Conservation (phyloP, 805 yeast species). For the Zygoascus biomembranicola region DNA sequence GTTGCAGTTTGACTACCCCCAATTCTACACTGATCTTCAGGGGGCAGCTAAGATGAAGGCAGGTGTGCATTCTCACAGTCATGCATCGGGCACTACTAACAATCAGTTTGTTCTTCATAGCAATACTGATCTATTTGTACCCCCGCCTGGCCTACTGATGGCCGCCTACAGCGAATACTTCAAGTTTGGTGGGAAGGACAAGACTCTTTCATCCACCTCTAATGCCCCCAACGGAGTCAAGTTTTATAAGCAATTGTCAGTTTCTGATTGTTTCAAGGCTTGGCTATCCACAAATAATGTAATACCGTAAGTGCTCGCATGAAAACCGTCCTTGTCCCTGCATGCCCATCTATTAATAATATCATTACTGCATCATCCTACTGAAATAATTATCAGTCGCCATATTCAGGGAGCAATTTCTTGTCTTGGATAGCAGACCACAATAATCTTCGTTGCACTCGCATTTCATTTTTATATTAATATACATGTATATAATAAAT, state of each 20-base stretch:
- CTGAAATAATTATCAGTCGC: no score
- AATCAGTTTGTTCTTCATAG: neutral
- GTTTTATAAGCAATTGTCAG: neutral
- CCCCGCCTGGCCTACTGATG: neutral
- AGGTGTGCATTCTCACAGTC: neutral
- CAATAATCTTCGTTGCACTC: no score
- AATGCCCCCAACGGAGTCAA: neutral
- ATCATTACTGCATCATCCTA: no score
- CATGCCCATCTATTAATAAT: no score
- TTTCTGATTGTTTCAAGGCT: neutral
- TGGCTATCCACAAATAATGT: neutral
- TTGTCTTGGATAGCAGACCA: no score
- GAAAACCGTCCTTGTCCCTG: no score
- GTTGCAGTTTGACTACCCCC: constrained; percentile 7
- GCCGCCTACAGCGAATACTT: neutral
- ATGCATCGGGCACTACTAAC: neutral
- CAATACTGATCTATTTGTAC: neutral
- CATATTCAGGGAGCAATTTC: no score
- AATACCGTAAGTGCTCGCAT: neutral
- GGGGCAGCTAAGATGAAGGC: neutral
- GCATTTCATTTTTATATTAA: neutral
- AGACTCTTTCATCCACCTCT: neutral
- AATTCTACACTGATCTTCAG: constrained; percentile 6
- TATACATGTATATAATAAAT: neutral
- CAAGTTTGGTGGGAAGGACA: neutral